phyloP scores from a whole-genome alignment of 176 grass and related monocot genomes.

The Miscanthus lutarioriparius region DNA sequence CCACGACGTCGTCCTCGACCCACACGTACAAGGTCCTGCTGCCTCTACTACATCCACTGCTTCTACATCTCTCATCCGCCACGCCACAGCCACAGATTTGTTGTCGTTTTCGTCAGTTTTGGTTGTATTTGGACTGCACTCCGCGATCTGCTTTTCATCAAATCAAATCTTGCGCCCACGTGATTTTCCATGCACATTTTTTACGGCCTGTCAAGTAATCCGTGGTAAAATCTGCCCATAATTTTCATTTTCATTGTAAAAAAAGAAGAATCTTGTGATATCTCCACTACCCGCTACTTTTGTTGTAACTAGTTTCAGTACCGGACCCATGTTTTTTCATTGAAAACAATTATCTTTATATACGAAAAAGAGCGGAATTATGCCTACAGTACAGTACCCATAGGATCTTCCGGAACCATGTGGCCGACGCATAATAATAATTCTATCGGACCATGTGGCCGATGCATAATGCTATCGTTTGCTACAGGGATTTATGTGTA shows the following conservation, averaged over 20 bases:
- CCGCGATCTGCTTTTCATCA: neutral
- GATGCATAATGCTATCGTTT: neutral
- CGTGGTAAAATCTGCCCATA: neutral
- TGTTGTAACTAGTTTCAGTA: too few species aligned
- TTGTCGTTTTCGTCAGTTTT: neutral
- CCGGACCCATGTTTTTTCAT: neutral
- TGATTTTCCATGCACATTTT: neutral
- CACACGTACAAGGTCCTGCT: slow-evolving; percentile 58
- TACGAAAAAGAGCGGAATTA: neutral
- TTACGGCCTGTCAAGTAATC: neutral
- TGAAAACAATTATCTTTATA: neutral
- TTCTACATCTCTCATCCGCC: neutral
- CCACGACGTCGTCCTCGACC: slow-evolving; percentile 69
- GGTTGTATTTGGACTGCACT: neutral
- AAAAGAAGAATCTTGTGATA: neutral
- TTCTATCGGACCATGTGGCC: neutral
- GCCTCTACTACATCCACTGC: neutral
- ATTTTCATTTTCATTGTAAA: neutral
- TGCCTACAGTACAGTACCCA: too few species aligned
- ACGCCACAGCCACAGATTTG: neutral
- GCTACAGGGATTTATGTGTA: neutral
- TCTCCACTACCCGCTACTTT: neutral
- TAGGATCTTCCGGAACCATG: neutral
- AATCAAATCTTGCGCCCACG: neutral
- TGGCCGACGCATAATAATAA: neutral